These are phyloP conservation scores for Lentinula boryana DNA, from an alignment of 768 basidiomycete species.

Conservation along the genomic window DNA sequence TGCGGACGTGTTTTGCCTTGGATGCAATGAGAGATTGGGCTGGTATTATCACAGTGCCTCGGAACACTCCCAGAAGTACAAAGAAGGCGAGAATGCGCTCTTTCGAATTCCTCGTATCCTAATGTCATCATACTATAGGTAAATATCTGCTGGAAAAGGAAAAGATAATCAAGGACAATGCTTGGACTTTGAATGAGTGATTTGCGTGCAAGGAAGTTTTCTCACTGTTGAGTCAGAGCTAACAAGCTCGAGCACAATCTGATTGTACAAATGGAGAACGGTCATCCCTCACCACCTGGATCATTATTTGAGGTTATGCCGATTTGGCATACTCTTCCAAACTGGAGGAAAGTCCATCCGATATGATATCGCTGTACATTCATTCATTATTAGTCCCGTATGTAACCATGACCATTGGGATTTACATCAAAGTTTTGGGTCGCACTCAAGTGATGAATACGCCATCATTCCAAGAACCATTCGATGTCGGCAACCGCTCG, in stretches of 20 bases:
- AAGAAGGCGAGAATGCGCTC: slow-evolving; percentile 54
- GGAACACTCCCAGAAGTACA: slow-evolving; percentile 76
- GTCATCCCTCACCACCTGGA: too few relatives aligned
- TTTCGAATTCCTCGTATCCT: neutral
- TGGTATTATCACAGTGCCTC: slow-evolving; percentile 83
- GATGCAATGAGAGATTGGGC: slow-evolving; percentile 72
- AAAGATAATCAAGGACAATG: slow-evolving; percentile 76
- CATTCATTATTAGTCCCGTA: too few relatives aligned
- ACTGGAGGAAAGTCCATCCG: too few relatives aligned
- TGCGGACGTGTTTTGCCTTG: slow-evolving; percentile 73
- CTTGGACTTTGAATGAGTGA: slow-evolving; percentile 57
- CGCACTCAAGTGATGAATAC: slow-evolving; percentile 19
- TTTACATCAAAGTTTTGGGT: too few relatives aligned
- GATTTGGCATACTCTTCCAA: too few relatives aligned
- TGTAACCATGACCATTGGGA: too few relatives aligned
- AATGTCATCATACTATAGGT: slow-evolving; percentile 31
- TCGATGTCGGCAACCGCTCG: slow-evolving; percentile 28
- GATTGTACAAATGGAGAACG: too few relatives aligned
- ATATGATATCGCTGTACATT: too few relatives aligned
- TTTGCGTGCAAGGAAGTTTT: neutral
- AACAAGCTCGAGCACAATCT: too few relatives aligned
- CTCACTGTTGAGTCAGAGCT: too few relatives aligned
- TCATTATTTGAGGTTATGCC: too few relatives aligned
- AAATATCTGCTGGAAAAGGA: slow-evolving; percentile 81
- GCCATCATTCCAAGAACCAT: slow-evolving; percentile 16